Evolutionary conservation across 495 filamentous ascomycete genomes (phyloP).

Genomic region (Filosporella fistucella): DNA sequence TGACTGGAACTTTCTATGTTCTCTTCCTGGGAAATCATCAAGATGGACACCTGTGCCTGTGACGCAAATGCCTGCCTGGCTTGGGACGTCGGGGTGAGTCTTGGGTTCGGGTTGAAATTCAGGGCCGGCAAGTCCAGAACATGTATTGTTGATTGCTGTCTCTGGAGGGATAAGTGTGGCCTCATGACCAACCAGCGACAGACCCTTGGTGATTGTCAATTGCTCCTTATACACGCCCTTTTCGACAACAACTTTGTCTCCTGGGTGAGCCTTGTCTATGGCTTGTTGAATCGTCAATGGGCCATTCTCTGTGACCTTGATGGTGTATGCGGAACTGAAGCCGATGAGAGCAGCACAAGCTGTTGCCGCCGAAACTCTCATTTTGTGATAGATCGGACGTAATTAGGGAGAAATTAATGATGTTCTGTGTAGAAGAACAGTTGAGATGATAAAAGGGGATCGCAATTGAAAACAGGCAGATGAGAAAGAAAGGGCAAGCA

Average conservation of each 20-base stretch:
- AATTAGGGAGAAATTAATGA: too few relatives aligned
- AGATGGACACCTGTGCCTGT: constrained; percentile 8
- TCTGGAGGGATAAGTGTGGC: constrained; percentile 11
- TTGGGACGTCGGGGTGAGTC: too few relatives aligned
- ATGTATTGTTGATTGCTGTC: constrained; percentile 2
- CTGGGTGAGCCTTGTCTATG: constrained; percentile 8
- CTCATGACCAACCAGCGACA: constrained; percentile 10
- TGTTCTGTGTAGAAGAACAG: too few relatives aligned
- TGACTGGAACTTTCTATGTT: constrained; percentile 12
- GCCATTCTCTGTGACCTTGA: too few relatives aligned
- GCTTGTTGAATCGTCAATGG: constrained; percentile 8
- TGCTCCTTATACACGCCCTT: constrained; percentile 15
- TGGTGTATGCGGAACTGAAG: too few relatives aligned
- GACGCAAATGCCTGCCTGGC: constrained; percentile 18
- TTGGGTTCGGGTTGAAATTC: too few relatives aligned
- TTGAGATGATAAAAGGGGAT: too few relatives aligned
- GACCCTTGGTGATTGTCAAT: constrained; percentile 13
- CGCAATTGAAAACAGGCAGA: too few relatives aligned
- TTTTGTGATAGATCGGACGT: too few relatives aligned
- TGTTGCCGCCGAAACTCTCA: too few relatives aligned
- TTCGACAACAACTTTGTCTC: constrained; percentile 14
- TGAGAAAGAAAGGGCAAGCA: too few relatives aligned
- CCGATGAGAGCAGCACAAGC: too few relatives aligned
- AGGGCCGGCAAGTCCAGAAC: constrained; percentile 11
- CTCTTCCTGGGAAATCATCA: neutral